phyloP scores from a whole-genome alignment of 768 basidiomycete genomes.

The Rhizopogon vulgaris region DNA sequence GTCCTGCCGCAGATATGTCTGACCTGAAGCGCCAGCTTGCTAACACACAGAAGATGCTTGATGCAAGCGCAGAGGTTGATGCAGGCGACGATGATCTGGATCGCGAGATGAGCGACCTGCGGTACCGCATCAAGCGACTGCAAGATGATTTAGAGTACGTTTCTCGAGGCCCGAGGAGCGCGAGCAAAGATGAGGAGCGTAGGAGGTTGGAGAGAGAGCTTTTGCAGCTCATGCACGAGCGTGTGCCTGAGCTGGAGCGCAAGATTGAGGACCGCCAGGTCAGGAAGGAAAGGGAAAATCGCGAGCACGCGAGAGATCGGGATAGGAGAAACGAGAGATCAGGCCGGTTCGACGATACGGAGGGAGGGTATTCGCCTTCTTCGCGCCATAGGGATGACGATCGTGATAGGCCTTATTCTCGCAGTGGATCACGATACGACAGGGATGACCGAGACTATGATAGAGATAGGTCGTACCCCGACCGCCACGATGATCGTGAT shows the following conservation, averaged over 20 bases:
- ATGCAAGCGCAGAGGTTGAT: slow-evolving; percentile 61
- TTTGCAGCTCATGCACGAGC: slow-evolving; percentile 79
- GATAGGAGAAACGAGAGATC: slow-evolving; percentile 81
- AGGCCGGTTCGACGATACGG: slow-evolving; percentile 55
- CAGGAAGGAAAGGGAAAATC: slow-evolving; percentile 67
- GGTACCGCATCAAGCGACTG: slow-evolving; percentile 77
- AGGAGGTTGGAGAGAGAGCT: slow-evolving; percentile 85
- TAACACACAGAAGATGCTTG: slow-evolving; percentile 75
- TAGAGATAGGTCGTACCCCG: slow-evolving; percentile 21
- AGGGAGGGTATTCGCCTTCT: slow-evolving; percentile 26
- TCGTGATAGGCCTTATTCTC: slow-evolving; percentile 48
- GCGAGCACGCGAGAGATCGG: slow-evolving; percentile 72
- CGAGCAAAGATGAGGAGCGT: slow-evolving; percentile 78
- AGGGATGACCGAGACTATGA: slow-evolving; percentile 34
- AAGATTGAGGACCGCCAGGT: slow-evolving; percentile 76
- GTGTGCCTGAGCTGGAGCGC: slow-evolving; percentile 85
- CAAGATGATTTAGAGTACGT: slow-evolving; percentile 91
- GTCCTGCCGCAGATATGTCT: slow-evolving; percentile 60
- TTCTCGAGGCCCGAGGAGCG: slow-evolving; percentile 64
- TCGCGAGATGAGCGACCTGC: slow-evolving; percentile 80
- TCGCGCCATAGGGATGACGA: slow-evolving; percentile 34
- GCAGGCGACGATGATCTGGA: slow-evolving; percentile 89
- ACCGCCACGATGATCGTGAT: slow-evolving; percentile 31
- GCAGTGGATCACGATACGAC: slow-evolving; percentile 31
- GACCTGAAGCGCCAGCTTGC: slow-evolving; percentile 82